Evolutionary conservation across 805 yeast genomes (phyloP), one percentile per base, ranked within the genome.

Genomic region (Saturnispora hagleri): DNA sequence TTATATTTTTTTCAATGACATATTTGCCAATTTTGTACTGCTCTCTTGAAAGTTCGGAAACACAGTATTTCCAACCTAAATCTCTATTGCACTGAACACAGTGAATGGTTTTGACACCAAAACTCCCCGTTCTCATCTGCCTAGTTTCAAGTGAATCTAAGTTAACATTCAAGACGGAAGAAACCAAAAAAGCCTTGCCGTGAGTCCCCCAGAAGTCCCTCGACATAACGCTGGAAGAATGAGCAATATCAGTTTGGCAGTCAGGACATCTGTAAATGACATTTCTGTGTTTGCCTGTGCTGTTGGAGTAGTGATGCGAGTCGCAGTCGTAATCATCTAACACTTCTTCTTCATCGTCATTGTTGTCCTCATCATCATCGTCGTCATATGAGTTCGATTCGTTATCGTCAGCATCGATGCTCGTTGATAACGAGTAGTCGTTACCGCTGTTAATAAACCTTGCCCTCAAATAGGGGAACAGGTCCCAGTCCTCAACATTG

Each of bases 31-130:
- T 64, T 50, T 68, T 68, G 48, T 68, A 68, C 43, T 57, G 62
- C 53, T 68, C 66, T 26, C 58, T 54, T 6, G 55, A 53, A 33
- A 60, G 59, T 33, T 65, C 64, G 48, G 67, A 58, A 44, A 56
- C 60, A 15, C 68, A 51, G 48, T 68, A 68, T 51, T 65, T 65
- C 72, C 72, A 68, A 12, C 72, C 72, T 12, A 68, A 31, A 22
- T 55, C 53, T 9, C 46, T 48, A 18, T 57, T 52, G 51, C 72
- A 68, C 52, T 68, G 72, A 42, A 57, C 52, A 56, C 72, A 68
- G 24, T 50, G 52, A 33, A 68, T 58, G 8, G 48, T 36, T 43
- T 59, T 62, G n/a, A 68, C 62, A 35, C 58, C 64, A 52, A 66
- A 68, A 15, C 58, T 55, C 1, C 72, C 72, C 4, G 72, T 68